Evolutionary conservation across 768 basidiomycete species (phyloP).

Genomic region (Calocybe gangraenosa): DNA sequence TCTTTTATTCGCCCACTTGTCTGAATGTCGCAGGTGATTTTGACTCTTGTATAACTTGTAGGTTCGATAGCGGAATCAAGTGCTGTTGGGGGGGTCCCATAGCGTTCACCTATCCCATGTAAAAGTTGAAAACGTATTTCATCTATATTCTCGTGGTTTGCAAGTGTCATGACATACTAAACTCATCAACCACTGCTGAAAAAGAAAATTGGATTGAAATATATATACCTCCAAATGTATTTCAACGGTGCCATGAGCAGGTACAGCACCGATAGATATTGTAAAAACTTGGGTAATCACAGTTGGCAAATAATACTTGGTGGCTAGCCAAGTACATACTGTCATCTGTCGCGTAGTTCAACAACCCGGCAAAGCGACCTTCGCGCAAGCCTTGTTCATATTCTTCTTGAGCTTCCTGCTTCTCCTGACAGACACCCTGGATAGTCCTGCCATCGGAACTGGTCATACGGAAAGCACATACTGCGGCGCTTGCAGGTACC

Average conservation of each 20-base stretch:
- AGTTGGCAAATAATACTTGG: background rate
- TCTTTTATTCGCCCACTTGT: conserved; percentile 39
- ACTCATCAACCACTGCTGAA: background rate
- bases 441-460: conserved; percentile 39
- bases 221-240: conserved; percentile 38
- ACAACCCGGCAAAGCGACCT: conserved; percentile 39
- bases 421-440: conserved; percentile 46
- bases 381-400: conserved; percentile 35
- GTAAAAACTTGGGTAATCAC: conserved; percentile 41
- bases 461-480: conserved; percentile 51
- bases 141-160: conserved; percentile 44
- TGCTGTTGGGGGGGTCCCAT: conserved; percentile 40
- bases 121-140: conserved; percentile 55
- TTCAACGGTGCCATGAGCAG: conserved; percentile 33
- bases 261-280: conserved; percentile 54
- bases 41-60: conserved; percentile 28
- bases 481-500: conserved; percentile 48
- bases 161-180: conserved; percentile 51
- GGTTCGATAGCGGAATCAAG: conserved; percentile 28
- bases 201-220: background rate
- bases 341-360: conserved; percentile 49
- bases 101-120: conserved; percentile 44
- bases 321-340: conserved; percentile 23
- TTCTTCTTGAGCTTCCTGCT: conserved; percentile 32
- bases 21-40: conserved; percentile 42